A percentile compares a stretch with the other conserved stretches of the same genome.
phyloP scores from a whole-genome alignment of 345 rosid genomes.

The Litchi chinensis region DNA sequence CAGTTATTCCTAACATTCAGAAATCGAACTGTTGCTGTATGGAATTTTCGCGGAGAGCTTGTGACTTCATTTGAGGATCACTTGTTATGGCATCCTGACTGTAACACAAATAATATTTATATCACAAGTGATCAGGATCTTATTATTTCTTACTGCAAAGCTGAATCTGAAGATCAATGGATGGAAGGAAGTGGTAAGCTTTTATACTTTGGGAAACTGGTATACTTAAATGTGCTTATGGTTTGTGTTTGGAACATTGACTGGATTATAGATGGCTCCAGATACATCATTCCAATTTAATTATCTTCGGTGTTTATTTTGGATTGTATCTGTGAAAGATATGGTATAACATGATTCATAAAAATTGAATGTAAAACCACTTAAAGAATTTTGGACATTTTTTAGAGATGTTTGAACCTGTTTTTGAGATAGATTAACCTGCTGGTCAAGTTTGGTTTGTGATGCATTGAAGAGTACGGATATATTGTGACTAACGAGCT shows the following conservation, averaged over 20 bases:
- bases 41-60: slow-evolving; percentile 97
- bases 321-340: not conserved
- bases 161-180: slow-evolving; percentile 88
- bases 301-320: not conserved
- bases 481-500: not conserved
- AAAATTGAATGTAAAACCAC: not conserved
- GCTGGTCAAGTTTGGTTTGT: slow-evolving; percentile 6
- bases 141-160: slow-evolving; percentile 97
- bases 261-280: not conserved
- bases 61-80: slow-evolving; percentile 99
- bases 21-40: slow-evolving; percentile 82
- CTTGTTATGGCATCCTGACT: slow-evolving; percentile 93
- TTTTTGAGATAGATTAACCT: not conserved
- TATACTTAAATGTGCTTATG: not conserved
- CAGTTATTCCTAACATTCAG: slow-evolving; percentile 93
- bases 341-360: not conserved
- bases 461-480: not conserved
- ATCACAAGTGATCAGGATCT: slow-evolving; percentile 98
- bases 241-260: not conserved
- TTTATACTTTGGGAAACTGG: not conserved
- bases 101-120: slow-evolving; percentile 94
- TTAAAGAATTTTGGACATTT: not conserved
- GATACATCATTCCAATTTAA: not conserved
- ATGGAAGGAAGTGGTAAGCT: slow-evolving; percentile 80
- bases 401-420: not conserved